These are phyloP conservation scores for Thalassiosira hispida DNA, from an alignment of 352 stramenopile species.

Conservation along the genomic window DNA sequence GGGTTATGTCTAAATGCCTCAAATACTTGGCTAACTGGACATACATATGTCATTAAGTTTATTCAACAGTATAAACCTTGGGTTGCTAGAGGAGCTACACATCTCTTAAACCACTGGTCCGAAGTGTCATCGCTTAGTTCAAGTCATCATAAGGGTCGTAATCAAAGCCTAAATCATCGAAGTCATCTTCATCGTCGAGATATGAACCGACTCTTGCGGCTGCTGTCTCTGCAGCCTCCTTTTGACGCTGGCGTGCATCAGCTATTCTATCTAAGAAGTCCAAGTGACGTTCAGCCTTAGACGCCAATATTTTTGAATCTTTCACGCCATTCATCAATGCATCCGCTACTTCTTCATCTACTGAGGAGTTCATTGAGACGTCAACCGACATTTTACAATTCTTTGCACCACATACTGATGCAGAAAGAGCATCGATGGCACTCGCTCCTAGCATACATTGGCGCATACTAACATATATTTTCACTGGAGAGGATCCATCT, in stretches of 20 bases:
- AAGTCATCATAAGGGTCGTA: conserved; percentile 35
- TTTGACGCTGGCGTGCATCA: conserved; percentile 55
- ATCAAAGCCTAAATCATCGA: conserved; percentile 32
- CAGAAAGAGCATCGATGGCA: conserved; percentile 76
- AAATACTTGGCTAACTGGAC: no score
- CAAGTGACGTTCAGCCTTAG: conserved; percentile 71
- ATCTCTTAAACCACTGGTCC: no score
- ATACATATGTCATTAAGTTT: no score
- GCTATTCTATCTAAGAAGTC: conserved; percentile 64
- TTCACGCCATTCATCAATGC: conserved; percentile 54
- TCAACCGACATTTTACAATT: conserved; percentile 63
- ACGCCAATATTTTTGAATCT: conserved; percentile 47
- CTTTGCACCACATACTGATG: conserved; percentile 56
- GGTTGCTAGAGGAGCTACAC: no score
- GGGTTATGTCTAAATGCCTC: no score
- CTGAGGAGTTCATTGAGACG: conserved; percentile 73
- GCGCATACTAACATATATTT: conserved; percentile 59
- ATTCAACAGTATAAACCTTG: no score
- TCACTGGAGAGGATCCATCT: conserved; percentile 8
- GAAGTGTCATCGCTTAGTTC: conserved; percentile 27
- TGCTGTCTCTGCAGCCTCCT: conserved; percentile 54
- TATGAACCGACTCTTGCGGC: conserved; percentile 32
- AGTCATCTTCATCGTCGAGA: conserved; percentile 37
- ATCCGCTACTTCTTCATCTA: conserved; percentile 66
- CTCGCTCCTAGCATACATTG: conserved; percentile 76